A percentile compares a stretch with the other conserved stretches of the same genome.
phyloP scores from a whole-genome alignment of 306 rosid species.

The Alnus glutinosa region DNA sequence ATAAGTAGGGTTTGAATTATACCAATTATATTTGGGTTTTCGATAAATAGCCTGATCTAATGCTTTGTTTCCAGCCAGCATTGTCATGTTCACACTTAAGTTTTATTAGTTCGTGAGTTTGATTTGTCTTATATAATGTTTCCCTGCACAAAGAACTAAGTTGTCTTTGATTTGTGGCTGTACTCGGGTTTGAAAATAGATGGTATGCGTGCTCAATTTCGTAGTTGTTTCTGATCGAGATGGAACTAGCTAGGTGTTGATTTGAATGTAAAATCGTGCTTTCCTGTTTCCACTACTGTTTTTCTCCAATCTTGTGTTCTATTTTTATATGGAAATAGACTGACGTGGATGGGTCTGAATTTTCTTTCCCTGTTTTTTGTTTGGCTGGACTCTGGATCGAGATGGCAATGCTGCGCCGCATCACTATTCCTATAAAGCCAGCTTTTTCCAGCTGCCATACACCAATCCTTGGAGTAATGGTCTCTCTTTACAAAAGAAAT shows the following conservation, averaged over 20 bases:
- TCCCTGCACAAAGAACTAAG: neutral
- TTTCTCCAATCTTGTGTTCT: neutral
- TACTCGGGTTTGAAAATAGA: neutral
- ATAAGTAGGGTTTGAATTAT: neutral
- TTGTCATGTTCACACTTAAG: neutral
- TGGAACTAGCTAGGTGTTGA: neutral
- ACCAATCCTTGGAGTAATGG: slow-evolving; percentile 30
- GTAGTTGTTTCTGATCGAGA: neutral
- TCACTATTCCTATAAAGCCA: neutral
- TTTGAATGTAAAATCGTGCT: neutral
- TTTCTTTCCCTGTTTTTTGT: neutral
- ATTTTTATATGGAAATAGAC: neutral
- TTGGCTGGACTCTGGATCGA: neutral
- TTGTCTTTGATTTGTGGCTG: neutral
- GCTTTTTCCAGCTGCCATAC: slow-evolving; percentile 26
- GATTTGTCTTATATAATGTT: neutral
- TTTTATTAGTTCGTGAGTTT: neutral
- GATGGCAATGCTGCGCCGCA: slow-evolving; percentile 11
- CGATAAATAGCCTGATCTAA: neutral
- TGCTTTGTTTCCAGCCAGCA: neutral
- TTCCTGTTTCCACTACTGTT: neutral
- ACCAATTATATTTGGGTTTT: neutral
- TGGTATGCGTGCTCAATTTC: neutral
- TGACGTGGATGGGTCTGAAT: neutral
- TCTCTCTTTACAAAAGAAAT: neutral